Base-by-base conservation (phyloP, 2,329 filamentous ascomycete species). In the Ceratocystis variospora region DNA sequence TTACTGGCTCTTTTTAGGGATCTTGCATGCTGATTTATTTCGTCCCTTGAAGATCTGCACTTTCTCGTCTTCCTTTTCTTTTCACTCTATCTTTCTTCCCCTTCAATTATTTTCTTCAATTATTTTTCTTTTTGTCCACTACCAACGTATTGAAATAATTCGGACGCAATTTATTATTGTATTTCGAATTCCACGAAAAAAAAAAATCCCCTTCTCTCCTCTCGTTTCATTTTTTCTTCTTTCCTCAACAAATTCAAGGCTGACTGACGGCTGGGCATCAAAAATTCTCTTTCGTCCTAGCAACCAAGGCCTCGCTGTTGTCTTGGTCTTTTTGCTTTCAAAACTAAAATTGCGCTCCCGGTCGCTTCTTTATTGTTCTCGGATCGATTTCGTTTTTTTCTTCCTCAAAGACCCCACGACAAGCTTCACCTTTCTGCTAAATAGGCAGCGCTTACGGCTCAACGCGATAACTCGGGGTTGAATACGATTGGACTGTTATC, bases 31-130 rank as follows among this genome's bases (percentile, higher is more conserved):
- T 31, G 55, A 59, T 59, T 59, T 31, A n/a, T 37, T 59, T 59
- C 17, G 55, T 59, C 55, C 55, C 55, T 59, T 37, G 28, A 62
- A 62, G 44, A 46, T 62, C 61, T 62, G 61, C 37, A 48, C 31
- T 22, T 33, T 62, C 45, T 25, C 25, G 12, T 45, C 25, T 33
- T 59, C 22, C 12, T 45, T 45, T 62, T 62, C 37, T n/a, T 22
- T 61, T 41, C 22, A 17, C 10, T 17, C 37, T 33, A 8, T 61
- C 33, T 41, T 17, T 17, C 17, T 19, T 61, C 15, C 15, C 33
- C 15, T 25, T 22, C 45, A 31, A 31, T 53, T 10, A 25, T 28
- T 28, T 28, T 22, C 17, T 28, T 15, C 5, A 15, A 25, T 28
- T 28, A 6, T 3, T 15, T 22, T 25, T 3, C 5, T 22, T 25